phyloP scores from a whole-genome alignment of 2,329 filamentous ascomycete genomes.

The Epichloe uncinata region DNA sequence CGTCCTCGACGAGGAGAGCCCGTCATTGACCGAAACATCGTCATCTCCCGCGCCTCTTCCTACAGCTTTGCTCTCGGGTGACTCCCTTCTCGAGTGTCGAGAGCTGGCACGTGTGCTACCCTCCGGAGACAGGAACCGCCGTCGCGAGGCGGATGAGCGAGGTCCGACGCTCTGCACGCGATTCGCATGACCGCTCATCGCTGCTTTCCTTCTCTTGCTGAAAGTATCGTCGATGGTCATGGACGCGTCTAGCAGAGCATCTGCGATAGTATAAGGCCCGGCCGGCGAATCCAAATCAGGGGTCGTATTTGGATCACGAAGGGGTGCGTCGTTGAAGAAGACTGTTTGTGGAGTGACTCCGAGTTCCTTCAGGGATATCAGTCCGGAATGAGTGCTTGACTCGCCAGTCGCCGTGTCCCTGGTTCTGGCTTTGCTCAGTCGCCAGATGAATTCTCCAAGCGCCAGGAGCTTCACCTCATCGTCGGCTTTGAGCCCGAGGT shows the following conservation, averaged over 20 bases:
- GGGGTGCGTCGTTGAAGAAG: slow-evolving; percentile 70
- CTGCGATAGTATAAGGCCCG: slow-evolving; percentile 65
- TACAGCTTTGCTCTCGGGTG: slow-evolving; percentile 17
- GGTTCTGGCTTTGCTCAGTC: slow-evolving; percentile 58
- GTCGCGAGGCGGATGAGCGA: slow-evolving; percentile 12
- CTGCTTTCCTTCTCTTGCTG: slow-evolving; percentile 37
- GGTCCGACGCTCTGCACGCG: slow-evolving; percentile 26
- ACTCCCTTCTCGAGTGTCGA: slow-evolving; percentile 24
- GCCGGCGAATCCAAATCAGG: slow-evolving; percentile 19
- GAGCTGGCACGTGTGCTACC: slow-evolving; percentile 19
- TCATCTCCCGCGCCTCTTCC: slow-evolving; percentile 16
- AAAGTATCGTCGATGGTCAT: slow-evolving; percentile 66
- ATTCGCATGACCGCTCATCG: slow-evolving; percentile 36
- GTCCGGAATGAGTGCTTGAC: slow-evolving; percentile 17
- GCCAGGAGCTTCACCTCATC: slow-evolving; percentile 85
- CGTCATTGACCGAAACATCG: slow-evolving; percentile 24
- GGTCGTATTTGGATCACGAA: slow-evolving; percentile 27
- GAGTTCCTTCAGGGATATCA: slow-evolving; percentile 62
- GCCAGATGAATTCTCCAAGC: slow-evolving; percentile 83
- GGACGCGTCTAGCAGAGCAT: slow-evolving; percentile 83
- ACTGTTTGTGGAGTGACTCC: slow-evolving; percentile 77
- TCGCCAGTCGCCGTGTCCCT: slow-evolving; percentile 31
- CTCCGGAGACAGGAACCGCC: slow-evolving; percentile 19
- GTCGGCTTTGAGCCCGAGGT: slow-evolving; percentile 66
- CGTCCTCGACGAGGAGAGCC: slow-evolving; percentile 27